Percentiles rank a stretch among this genome's conserved stretches.
phyloP scores from a whole-genome alignment of 768 basidiomycete species.

The Russula virescens region DNA sequence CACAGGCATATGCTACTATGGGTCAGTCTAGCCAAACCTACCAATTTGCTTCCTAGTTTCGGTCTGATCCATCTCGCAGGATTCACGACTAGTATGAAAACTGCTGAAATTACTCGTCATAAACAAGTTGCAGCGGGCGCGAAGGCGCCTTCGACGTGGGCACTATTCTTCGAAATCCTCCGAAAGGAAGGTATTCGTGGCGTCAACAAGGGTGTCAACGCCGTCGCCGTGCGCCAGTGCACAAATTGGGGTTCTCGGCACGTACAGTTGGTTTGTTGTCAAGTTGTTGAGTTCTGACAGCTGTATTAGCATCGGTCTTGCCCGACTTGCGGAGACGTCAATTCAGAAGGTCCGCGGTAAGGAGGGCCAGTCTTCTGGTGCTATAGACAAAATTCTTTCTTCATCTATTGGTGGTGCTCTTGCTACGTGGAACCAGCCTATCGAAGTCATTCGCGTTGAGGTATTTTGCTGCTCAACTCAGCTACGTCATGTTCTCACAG shows the following conservation, averaged over 20 bases:
- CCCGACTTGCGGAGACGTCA: conserved; percentile 78
- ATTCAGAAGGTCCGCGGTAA: conserved; percentile 80
- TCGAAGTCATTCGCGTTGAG: conserved; percentile 96
- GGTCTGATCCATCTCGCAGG: conserved; percentile 42
- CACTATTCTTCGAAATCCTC: conserved; percentile 92
- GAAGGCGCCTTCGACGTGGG: conserved; percentile 88
- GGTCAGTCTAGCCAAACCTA: conserved; percentile 49
- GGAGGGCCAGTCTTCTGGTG: conserved; percentile 66
- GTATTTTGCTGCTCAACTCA: conserved; percentile 36
- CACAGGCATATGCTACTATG: conserved; percentile 99
- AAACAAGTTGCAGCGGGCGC: conserved; percentile 83
- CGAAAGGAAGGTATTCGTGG: conserved; percentile 88
- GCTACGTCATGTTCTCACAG: not conserved
- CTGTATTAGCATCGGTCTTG: conserved; percentile 83
- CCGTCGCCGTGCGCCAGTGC: conserved; percentile 85
- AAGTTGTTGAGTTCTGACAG: conserved; percentile 15
- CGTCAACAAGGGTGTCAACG: conserved; percentile 99
- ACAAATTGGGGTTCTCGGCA: conserved; percentile 93
- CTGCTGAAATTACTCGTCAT: conserved; percentile 92
- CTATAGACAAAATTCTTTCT: conserved; percentile 81
- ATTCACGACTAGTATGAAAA: conserved; percentile 99
- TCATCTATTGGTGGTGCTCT: conserved; percentile 91
- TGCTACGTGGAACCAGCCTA: conserved; percentile 99
- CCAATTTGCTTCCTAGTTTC: not conserved
- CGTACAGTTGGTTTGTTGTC: conserved; percentile 26